These are phyloP conservation scores for Nectriaceae sp. DNA, from an alignment of 2,329 filamentous ascomycete genomes.

Conservation along the genomic window DNA sequence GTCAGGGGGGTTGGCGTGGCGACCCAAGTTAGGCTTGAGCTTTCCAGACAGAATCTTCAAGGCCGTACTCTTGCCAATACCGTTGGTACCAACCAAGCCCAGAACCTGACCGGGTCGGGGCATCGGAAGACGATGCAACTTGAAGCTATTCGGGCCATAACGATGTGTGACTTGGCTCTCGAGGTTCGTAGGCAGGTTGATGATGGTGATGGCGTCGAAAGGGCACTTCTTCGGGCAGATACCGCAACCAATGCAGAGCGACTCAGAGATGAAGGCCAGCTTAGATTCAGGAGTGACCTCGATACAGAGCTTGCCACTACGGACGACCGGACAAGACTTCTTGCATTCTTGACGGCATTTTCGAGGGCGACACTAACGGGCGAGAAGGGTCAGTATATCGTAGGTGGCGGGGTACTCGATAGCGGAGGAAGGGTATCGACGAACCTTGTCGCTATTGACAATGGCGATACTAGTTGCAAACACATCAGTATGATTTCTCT, in stretches of 20 bases:
- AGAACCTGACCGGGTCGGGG: constrained; percentile 93
- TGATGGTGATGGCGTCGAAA: constrained; percentile 98
- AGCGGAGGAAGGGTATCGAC: constrained; percentile 15
- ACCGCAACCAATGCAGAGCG: constrained; percentile 95
- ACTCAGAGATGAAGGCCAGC: constrained; percentile 97
- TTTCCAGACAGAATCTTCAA: constrained; percentile 98
- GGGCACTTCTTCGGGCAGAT: constrained; percentile 99
- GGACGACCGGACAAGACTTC: constrained; percentile 96
- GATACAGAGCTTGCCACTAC: constrained; percentile 96
- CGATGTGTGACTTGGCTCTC: constrained; percentile 97
- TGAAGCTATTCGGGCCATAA: constrained; percentile 99
- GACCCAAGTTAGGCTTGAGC: constrained; percentile 95
- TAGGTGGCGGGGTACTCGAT: constrained; percentile 26
- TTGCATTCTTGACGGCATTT: constrained; percentile 99
- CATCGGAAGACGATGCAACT: constrained; percentile 95
- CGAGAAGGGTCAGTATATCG: constrained; percentile 30
- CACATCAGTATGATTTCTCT: constrained; percentile 25
- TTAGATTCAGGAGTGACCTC: constrained; percentile 87
- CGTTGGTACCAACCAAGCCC: constrained; percentile 97
- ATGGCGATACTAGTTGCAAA: constrained; percentile 79
- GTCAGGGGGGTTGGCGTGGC: constrained; percentile 94
- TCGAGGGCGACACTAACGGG: constrained; percentile 39
- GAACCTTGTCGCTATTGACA: constrained; percentile 95
- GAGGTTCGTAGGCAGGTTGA: constrained; percentile 99
- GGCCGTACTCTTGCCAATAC: constrained; percentile 99